Percentiles rank a stretch among this genome's conserved stretches.
Evolutionary conservation across 176 grass and related monocot genomes (phyloP).

Genomic region (Avena atlantica): DNA sequence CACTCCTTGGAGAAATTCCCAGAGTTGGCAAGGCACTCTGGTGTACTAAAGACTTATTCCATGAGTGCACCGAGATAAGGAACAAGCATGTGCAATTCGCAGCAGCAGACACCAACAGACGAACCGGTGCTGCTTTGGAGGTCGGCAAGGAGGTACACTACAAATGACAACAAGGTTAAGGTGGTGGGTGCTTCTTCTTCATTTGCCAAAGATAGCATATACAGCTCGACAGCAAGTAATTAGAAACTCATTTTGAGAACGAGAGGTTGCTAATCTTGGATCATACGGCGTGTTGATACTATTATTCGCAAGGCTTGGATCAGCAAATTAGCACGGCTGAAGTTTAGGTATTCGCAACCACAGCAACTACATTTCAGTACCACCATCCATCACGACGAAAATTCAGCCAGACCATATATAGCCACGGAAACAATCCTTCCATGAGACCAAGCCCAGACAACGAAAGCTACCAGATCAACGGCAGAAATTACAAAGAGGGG

Average conservation of each 20-base stretch:
- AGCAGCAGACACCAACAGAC: neutral
- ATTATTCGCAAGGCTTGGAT: no score
- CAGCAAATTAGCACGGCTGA: no score
- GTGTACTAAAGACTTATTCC: neutral
- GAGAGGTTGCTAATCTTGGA: no score
- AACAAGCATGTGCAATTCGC: neutral
- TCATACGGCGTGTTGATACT: no score
- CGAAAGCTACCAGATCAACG: slow-evolving; percentile 6
- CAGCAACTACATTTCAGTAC: neutral
- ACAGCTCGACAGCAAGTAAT: neutral
- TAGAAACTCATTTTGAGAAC: neutral
- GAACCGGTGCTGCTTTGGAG: neutral
- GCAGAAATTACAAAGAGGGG: neutral
- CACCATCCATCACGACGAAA: neutral
- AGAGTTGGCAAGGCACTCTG: neutral
- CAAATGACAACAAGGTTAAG: neutral
- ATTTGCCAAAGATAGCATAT: neutral
- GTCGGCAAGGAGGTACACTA: neutral
- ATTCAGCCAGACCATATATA: neutral
- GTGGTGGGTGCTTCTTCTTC: neutral
- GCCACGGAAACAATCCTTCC: neutral
- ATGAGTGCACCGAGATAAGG: neutral
- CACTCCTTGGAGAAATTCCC: neutral
- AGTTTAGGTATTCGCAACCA: neutral
- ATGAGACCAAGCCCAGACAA: neutral